Conservation (phyloP, 1,284 basidiomycete species). For the Ganoderma resinaceum region DNA sequence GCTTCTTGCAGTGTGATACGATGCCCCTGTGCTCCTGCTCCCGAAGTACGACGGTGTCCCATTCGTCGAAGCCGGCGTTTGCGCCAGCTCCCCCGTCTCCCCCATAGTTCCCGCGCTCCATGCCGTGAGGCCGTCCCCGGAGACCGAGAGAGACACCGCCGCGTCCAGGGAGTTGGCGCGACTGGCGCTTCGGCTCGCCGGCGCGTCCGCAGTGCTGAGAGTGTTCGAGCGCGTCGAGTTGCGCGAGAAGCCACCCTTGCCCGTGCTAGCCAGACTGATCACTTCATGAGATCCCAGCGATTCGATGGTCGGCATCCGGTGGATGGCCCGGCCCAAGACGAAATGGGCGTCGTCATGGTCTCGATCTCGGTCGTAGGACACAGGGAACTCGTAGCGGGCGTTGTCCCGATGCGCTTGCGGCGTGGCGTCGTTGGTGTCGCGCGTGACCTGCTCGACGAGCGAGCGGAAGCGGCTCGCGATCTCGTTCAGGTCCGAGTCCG, state of each 20-base stretch:
- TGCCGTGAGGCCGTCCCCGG: slow-evolving; percentile 18
- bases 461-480: slow-evolving; percentile 58
- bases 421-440: slow-evolving; percentile 57
- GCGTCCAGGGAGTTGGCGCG: slow-evolving; percentile 36
- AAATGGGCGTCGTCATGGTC: slow-evolving; percentile 52
- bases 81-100: slow-evolving; percentile 21
- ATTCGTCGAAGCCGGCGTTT: slow-evolving; percentile 23
- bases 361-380: slow-evolving; percentile 21
- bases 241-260: slow-evolving; percentile 35
- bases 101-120: slow-evolving; percentile 6
- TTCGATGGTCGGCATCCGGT: slow-evolving; percentile 82
- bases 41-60: slow-evolving; percentile 19
- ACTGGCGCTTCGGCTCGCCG: slow-evolving; percentile 30
- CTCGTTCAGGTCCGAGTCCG: slow-evolving; percentile 46
- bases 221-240: slow-evolving; percentile 42
- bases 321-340: slow-evolving; percentile 65
- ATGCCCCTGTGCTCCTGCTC: slow-evolving; percentile 31
- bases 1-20: slow-evolving; percentile 33
- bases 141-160: slow-evolving; percentile 31
- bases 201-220: slow-evolving; percentile 28
- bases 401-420: slow-evolving; percentile 40
- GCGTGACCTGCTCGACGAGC: slow-evolving; percentile 55
- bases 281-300: slow-evolving; percentile 69
- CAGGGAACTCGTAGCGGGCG: slow-evolving; percentile 25
- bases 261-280: slow-evolving; percentile 35